Evolutionary conservation across 768 basidiomycete species (phyloP), one percentile per base, ranked within the genome.

Genomic region (Rhizopogon sp.): DNA sequence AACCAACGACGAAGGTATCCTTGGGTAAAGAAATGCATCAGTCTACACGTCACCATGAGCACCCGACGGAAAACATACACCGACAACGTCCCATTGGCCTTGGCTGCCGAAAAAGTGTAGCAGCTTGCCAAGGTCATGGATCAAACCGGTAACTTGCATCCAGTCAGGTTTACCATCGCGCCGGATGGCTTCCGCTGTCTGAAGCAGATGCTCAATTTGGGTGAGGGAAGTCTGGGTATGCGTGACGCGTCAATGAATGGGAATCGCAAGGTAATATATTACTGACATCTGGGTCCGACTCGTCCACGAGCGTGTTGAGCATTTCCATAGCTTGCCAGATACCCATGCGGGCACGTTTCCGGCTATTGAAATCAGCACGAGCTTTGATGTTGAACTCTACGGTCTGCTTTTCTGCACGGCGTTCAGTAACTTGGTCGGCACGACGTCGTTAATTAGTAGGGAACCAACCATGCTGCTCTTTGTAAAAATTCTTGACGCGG

Each of bases 81-180:
- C 93, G 28, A 96, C 93, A 47, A 95, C 93, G 58, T 93, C 93
- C 93, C 93, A 96, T 72, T 95, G 93, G 6, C 93, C 93, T 66
- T 90, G 77, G 2, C 90, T 88, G 29, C 85, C 88, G 66, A 92
- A 93, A 59, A 95, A 78, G 67, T 85, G 82, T 13, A 95, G 71
- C 5, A 96, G 79, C 68, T 96, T 96, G 52, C 93, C 93, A 45
- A 95, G 81, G 69, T 95, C 93, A 63, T 95, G 93, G 40, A 93
- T 79, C 17, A 94, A 80, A 3, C 92, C 92, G 31, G 88, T 82
- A 54, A 92, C 81, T 74, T 92, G 90, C 90, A 93, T 92, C 90
- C 90, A 93, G 58, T 93, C 90, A 0, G 90, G 91, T 65, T 90
- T 90, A 0, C 89, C 90, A 58, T 93, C 91, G 22, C 80, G 76